A percentile compares a stretch with the other conserved stretches of the same genome.
Conservation (phyloP, 2,329 filamentous ascomycete species). For the Fulvia fulva region DNA sequence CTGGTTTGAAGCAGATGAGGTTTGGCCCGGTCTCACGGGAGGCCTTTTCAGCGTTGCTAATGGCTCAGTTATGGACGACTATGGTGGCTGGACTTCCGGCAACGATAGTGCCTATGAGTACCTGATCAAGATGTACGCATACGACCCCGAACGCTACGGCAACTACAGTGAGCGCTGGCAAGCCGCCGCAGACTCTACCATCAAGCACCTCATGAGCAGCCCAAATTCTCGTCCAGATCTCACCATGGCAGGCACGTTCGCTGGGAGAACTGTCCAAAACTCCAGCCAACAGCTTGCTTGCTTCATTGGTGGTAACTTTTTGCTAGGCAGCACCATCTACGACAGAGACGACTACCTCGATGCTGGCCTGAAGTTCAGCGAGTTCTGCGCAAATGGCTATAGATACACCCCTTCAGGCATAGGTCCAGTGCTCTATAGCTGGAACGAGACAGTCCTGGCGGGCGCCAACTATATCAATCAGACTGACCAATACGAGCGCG, state of each 20-base stretch:
- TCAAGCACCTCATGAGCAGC: constrained; percentile 64
- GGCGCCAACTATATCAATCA: constrained; percentile 29
- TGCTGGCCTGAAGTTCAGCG: constrained; percentile 68
- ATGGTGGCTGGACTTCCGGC: constrained; percentile 65
- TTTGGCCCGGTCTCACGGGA: constrained; percentile 74
- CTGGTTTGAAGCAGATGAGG: constrained; percentile 65
- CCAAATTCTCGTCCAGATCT: constrained; percentile 64
- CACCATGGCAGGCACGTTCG: constrained; percentile 41
- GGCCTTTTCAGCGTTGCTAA: constrained; percentile 60
- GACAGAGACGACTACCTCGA: constrained; percentile 62
- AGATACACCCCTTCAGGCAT: constrained; percentile 63
- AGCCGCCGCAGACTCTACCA: constrained; percentile 69
- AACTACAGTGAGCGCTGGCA: constrained; percentile 70
- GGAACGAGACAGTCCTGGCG: constrained; percentile 36
- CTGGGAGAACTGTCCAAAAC: constrained; percentile 40
- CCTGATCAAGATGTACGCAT: constrained; percentile 65
- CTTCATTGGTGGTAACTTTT: constrained; percentile 81
- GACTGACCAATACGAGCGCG: constrained; percentile 58
- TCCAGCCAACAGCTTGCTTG: constrained; percentile 60
- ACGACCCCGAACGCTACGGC: constrained; percentile 62
- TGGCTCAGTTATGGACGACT: constrained; percentile 63
- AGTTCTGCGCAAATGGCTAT: constrained; percentile 76
- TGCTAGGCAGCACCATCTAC: constrained; percentile 74
- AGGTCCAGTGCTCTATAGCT: constrained; percentile 62
- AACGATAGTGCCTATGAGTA: constrained; percentile 60